phyloP scores from a whole-genome alignment of 768 basidiomycete species.

The Piloderma croceum region DNA sequence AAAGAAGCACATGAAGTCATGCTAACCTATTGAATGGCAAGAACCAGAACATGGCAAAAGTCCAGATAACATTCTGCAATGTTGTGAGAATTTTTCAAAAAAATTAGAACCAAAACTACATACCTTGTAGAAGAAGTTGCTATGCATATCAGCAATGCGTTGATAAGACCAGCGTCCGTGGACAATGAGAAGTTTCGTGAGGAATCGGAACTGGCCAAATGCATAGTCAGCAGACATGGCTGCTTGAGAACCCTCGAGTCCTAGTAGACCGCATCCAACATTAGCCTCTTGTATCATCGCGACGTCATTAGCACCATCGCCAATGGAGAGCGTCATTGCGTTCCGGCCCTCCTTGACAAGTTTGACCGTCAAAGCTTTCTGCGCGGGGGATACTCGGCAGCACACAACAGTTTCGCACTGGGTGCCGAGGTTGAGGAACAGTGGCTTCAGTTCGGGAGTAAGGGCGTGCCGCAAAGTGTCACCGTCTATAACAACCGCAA shows the following conservation, averaged over 20 bases:
- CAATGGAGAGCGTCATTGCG: slow-evolving; percentile 95
- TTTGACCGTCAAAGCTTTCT: slow-evolving; percentile 96
- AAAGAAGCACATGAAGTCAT: not conserved
- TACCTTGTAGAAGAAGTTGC: slow-evolving; percentile 98
- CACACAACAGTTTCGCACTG: slow-evolving; percentile 98
- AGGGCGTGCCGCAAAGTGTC: slow-evolving; percentile 85
- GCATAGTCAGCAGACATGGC: slow-evolving; percentile 99
- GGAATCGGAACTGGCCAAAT: slow-evolving; percentile 93
- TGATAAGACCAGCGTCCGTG: slow-evolving; percentile 98
- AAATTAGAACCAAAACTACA: slow-evolving; percentile 11
- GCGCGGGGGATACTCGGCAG: slow-evolving; percentile 94
- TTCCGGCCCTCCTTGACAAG: slow-evolving; percentile 93
- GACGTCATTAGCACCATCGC: slow-evolving; percentile 96
- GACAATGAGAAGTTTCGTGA: slow-evolving; percentile 86
- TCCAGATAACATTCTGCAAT: slow-evolving; percentile 83
- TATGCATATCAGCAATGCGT: slow-evolving; percentile 93
- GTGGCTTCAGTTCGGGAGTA: slow-evolving; percentile 64
- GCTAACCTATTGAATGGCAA: slow-evolving; percentile 79
- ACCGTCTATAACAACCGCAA: slow-evolving; percentile 95
- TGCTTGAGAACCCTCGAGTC: slow-evolving; percentile 94
- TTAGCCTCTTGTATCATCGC: slow-evolving; percentile 99
- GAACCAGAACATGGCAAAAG: slow-evolving; percentile 91
- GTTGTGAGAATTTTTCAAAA: slow-evolving; percentile 5
- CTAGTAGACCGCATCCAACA: slow-evolving; percentile 89
- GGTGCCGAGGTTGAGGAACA: slow-evolving; percentile 89